Conservation (phyloP, 208 protist species). For the Trypanosomatidae sp. region DNA sequence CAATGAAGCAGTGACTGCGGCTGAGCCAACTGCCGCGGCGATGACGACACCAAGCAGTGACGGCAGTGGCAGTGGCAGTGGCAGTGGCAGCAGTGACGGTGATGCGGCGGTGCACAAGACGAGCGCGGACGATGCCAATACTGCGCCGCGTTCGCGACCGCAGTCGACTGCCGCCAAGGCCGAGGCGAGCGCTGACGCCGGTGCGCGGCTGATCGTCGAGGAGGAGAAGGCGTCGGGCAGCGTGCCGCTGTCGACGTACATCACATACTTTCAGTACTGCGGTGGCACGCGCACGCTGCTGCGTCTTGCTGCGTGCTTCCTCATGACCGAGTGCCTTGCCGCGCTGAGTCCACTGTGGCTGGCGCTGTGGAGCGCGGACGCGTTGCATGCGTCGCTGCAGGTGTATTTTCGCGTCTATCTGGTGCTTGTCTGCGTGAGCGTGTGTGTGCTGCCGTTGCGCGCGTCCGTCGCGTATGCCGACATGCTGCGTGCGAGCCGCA, state of each 20-base stretch:
- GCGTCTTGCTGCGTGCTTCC: constrained; percentile 24
- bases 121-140: not conserved
- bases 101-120: too few species aligned
- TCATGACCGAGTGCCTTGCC: constrained; percentile 26
- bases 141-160: not conserved
- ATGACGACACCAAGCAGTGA: constrained; percentile 4
- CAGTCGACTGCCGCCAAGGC: not conserved
- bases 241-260: constrained; percentile 42
- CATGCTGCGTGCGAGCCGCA: constrained; percentile 9
- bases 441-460: constrained; percentile 13
- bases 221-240: constrained; percentile 37
- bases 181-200: not conserved
- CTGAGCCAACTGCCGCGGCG: constrained; percentile 13
- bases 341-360: constrained; percentile 41
- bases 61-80: too few species aligned
- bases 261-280: constrained; percentile 27
- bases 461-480: constrained; percentile 10
- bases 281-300: constrained; percentile 17
- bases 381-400: constrained; percentile 4
- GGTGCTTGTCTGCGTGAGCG: constrained; percentile 11
- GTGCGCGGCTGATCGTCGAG: constrained; percentile 14
- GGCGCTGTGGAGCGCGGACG: constrained; percentile 33
- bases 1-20: too few species aligned
- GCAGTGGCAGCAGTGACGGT: too few species aligned
- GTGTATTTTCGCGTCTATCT: constrained; percentile 31